These are phyloP conservation scores for Chenopodium album DNA, from an alignment of 148 eudicot genomes.

Conservation along the genomic window DNA sequence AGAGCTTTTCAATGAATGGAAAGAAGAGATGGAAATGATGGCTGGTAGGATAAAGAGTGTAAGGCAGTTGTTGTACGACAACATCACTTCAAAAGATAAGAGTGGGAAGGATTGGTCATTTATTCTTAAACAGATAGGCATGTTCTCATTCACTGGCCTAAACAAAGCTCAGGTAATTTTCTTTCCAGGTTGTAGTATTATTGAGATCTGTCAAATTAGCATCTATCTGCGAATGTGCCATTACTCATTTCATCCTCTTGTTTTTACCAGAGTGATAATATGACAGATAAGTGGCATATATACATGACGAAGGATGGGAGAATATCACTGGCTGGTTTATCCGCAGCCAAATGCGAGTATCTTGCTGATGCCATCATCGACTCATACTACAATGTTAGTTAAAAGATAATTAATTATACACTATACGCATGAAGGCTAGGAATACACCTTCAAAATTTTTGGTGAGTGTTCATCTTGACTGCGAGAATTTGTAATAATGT, in stretches of 20 bases:
- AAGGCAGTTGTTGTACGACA: conserved; percentile 68
- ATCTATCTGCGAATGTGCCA: neutral
- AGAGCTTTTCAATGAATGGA: conserved; percentile 77
- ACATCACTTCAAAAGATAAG: conserved; percentile 61
- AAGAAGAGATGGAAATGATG: conserved; percentile 89
- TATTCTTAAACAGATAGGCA: conserved; percentile 85
- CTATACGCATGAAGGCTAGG: neutral
- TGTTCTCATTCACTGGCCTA: conserved; percentile 91
- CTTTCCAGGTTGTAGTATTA: neutral
- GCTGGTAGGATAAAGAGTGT: conserved; percentile 82
- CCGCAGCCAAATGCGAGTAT: conserved; percentile 87
- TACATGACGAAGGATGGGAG: conserved; percentile 99
- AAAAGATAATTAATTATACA: conserved; percentile 22
- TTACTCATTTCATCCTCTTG: neutral
- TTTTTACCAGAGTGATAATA: conserved; percentile 76
- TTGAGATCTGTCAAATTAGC: neutral
- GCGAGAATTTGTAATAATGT: conserved; percentile 23
- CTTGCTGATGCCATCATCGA: conserved; percentile 97
- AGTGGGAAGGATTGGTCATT: conserved; percentile 96
- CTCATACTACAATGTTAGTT: conserved; percentile 81
- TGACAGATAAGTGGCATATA: conserved; percentile 91
- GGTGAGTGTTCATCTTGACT: conserved; percentile 17
- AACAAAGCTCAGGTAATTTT: conserved; percentile 87
- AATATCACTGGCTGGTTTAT: conserved; percentile 88
- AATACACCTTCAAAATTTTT: conserved; percentile 9